Conservation (phyloP, 78 protist genomes). For the Dictyostelium firmibasis region DNA sequence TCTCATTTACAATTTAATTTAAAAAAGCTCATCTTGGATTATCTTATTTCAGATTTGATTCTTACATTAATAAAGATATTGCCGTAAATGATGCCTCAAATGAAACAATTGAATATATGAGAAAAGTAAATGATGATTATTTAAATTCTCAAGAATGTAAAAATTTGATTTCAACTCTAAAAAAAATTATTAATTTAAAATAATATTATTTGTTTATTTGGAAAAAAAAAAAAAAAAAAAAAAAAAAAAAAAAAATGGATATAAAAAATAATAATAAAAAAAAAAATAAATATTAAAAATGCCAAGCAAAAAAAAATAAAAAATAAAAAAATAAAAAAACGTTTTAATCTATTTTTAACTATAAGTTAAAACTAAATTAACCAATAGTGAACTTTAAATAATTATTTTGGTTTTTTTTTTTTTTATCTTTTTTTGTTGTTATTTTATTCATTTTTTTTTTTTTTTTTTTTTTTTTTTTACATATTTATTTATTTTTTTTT, state of each 20-base stretch:
- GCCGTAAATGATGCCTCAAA: constrained; percentile 9
- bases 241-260: not conserved
- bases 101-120: constrained; percentile 11
- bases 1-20: not conserved
- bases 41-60: constrained; percentile 18
- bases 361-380: too few species aligned
- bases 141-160: not conserved
- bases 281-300: too few species aligned
- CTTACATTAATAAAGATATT: not conserved
- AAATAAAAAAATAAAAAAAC: too few species aligned
- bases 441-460: too few species aligned
- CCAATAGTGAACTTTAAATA: not conserved
- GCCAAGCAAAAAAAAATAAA: too few species aligned
- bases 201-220: too few species aligned
- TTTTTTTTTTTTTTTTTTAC: too few species aligned
- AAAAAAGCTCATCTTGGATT: not conserved
- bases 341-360: not conserved
- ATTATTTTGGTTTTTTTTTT: too few species aligned
- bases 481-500: too few species aligned
- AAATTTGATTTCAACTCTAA: not conserved
- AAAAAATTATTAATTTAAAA: not conserved
- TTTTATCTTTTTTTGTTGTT: too few species aligned
- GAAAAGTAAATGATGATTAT: not conserved
- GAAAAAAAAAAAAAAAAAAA: not conserved
- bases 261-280: too few species aligned